These are phyloP conservation scores for Chaetomium fimeti DNA, from an alignment of 495 filamentous ascomycete species.

Conservation along the genomic window DNA sequence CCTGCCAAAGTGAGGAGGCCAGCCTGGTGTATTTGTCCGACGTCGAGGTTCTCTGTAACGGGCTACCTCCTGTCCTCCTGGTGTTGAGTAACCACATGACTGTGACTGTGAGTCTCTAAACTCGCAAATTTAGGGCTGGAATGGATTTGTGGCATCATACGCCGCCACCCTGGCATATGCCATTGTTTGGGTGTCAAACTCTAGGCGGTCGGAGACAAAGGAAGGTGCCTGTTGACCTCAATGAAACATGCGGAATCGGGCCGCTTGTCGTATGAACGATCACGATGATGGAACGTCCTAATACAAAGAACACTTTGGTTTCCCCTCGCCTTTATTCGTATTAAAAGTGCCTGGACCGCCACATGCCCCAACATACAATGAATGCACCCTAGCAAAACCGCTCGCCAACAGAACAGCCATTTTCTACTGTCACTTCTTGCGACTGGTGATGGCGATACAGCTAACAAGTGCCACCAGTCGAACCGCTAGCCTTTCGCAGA, in stretches of 20 bases:
- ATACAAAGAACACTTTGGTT: slow-evolving; percentile 17
- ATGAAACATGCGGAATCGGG: slow-evolving; percentile 7
- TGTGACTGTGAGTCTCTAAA: slow-evolving; percentile 75
- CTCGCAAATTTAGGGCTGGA: background rate
- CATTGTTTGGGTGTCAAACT: slow-evolving; percentile 13
- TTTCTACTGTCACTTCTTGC: background rate
- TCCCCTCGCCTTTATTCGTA: background rate
- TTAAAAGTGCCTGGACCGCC: slow-evolving; percentile 2
- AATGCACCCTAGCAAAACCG: background rate
- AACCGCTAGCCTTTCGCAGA: slow-evolving; percentile 22
- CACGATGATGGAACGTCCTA: background rate
- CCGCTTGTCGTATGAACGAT: background rate
- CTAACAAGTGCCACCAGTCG: background rate
- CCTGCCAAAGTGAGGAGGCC: slow-evolving; percentile 63
- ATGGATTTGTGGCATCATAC: slow-evolving; percentile 1
- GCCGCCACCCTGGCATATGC: background rate
- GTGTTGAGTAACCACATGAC: slow-evolving; percentile 92
- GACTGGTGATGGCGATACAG: background rate
- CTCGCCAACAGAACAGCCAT: background rate
- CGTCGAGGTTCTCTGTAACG: slow-evolving; percentile 70
- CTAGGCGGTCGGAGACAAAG: slow-evolving; percentile 6
- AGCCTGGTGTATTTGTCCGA: slow-evolving; percentile 72
- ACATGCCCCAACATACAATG: background rate
- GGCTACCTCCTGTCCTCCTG: slow-evolving; percentile 65
- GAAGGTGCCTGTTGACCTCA: slow-evolving; percentile 1